Evolutionary conservation across 2,329 filamentous ascomycete genomes (phyloP).

Genomic region (Hypoxylon rubiginosum): DNA sequence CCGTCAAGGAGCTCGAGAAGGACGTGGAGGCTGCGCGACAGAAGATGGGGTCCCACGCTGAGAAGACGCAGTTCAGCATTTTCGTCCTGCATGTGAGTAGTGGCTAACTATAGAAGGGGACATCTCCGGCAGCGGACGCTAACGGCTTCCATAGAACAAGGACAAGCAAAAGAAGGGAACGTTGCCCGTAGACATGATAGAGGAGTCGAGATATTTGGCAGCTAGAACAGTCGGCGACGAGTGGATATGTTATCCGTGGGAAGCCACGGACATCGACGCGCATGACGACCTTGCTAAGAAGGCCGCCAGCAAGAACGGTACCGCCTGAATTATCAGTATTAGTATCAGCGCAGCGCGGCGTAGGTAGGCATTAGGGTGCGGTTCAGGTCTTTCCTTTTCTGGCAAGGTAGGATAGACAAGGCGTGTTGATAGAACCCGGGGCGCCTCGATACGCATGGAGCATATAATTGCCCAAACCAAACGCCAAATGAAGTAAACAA

Average conservation of each 20-base stretch:
- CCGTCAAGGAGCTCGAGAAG: conserved; percentile 84
- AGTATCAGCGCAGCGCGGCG: conserved; percentile 8
- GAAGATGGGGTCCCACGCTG: conserved; percentile 75
- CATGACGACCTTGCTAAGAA: conserved; percentile 79
- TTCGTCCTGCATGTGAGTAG: conserved; percentile 92
- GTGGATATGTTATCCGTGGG: conserved; percentile 99
- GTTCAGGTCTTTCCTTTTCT: conserved; percentile 24
- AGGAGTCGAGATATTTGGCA: conserved; percentile 81
- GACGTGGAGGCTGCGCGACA: conserved; percentile 87
- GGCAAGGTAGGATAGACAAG: conserved; percentile 31
- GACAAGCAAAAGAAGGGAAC: conserved; percentile 94
- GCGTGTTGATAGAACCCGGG: conserved; percentile 38
- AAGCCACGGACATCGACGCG: conserved; percentile 93
- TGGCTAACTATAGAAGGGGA: conserved; percentile 1
- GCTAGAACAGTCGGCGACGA: conserved; percentile 91
- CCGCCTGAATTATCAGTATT: conserved; percentile 35
- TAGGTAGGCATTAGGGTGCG: conserved; percentile 12
- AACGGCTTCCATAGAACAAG: conserved; percentile 78
- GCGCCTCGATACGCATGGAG: conserved; percentile 35
- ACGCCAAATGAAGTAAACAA: conserved; percentile 25
- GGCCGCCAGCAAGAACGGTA: conserved; percentile 53
- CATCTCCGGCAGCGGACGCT: conserved; percentile 4
- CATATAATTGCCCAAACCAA: conserved; percentile 20
- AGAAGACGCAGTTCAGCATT: conserved; percentile 90
- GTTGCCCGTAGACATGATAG: conserved; percentile 83